A percentile compares a stretch with the other conserved stretches of the same genome.
Evolutionary conservation across 1,284 basidiomycete genomes (phyloP).

Genomic region (Austropuccinia psidii): DNA sequence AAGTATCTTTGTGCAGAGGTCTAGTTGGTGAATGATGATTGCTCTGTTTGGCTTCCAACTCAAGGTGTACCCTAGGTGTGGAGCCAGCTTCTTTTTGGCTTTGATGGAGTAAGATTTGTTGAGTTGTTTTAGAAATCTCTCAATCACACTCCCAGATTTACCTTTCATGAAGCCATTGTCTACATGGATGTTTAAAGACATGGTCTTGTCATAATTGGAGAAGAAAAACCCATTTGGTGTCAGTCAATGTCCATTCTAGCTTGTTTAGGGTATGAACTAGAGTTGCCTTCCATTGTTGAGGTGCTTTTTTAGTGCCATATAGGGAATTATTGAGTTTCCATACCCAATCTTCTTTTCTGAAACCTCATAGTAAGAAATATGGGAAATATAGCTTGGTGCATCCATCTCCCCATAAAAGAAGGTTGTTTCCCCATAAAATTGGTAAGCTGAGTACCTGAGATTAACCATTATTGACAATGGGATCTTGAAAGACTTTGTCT

Average conservation of each 20-base stretch:
- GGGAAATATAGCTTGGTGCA: no score
- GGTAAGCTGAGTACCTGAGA: neutral
- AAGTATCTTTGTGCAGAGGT: no score
- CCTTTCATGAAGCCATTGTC: neutral
- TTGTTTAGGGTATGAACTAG: neutral
- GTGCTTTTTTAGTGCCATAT: neutral
- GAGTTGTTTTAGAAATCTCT: neutral
- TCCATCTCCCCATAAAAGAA: neutral
- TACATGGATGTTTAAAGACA: neutral
- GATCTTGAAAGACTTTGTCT: neutral
- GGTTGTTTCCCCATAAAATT: neutral
- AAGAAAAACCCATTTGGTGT: neutral
- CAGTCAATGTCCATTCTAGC: neutral
- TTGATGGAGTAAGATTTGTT: neutral
- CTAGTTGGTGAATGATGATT: neutral
- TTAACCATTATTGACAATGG: neutral
- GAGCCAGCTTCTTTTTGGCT: neutral
- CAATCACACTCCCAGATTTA: neutral
- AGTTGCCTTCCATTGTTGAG: neutral
- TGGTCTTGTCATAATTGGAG: no score
- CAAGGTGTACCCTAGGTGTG: neutral
- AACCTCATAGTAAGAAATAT: no score
- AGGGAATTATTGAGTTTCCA: neutral
- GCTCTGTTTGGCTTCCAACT: neutral
- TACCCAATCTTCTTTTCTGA: neutral